Evolutionary conservation across 192 early-diverging fungal genomes (phyloP).

Genomic region (Powellomyces hirtus): DNA sequence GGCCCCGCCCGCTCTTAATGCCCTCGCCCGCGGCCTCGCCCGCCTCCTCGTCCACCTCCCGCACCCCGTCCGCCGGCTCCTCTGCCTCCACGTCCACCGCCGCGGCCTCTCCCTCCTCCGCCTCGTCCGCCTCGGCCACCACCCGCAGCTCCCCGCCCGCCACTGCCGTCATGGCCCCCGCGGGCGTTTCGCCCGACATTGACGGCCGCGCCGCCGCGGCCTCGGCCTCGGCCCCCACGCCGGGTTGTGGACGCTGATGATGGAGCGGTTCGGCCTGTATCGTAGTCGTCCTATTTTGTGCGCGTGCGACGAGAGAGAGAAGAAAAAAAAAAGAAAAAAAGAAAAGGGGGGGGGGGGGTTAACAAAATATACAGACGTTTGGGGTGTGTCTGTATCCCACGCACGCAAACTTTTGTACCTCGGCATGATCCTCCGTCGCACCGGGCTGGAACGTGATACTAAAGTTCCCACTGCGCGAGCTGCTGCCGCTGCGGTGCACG

Average conservation of each 20-base stretch:
- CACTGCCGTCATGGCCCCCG: conserved; percentile 13
- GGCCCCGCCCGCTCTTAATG: background rate
- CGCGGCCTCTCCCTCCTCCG: conserved; percentile 33
- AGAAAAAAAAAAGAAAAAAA: background rate
- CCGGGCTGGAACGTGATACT: conserved; percentile 42
- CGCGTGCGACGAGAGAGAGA: no score
- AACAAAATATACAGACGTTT: background rate
- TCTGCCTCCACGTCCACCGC: conserved; percentile 20
- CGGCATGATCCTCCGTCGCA: background rate
- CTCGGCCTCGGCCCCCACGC: conserved; percentile 13
- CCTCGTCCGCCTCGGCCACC: conserved; percentile 25
- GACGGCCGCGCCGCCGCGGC: background rate
- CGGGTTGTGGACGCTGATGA: background rate
- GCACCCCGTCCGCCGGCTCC: conserved; percentile 4
- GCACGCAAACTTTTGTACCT: background rate
- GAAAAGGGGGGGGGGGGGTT: background rate
- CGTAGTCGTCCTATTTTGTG: background rate
- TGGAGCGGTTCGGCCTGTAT: background rate
- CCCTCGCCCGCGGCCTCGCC: conserved; percentile 8
- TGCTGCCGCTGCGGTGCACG: background rate
- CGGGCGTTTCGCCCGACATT: background rate
- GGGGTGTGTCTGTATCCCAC: background rate
- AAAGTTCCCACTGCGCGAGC: conserved; percentile 28
- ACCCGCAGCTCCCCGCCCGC: conserved; percentile 20
- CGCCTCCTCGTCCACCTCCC: conserved; percentile 2